A percentile compares a stretch with the other conserved stretches of the same genome.
phyloP scores from a whole-genome alignment of 1,284 basidiomycete species.

The Peniophora sp. region DNA sequence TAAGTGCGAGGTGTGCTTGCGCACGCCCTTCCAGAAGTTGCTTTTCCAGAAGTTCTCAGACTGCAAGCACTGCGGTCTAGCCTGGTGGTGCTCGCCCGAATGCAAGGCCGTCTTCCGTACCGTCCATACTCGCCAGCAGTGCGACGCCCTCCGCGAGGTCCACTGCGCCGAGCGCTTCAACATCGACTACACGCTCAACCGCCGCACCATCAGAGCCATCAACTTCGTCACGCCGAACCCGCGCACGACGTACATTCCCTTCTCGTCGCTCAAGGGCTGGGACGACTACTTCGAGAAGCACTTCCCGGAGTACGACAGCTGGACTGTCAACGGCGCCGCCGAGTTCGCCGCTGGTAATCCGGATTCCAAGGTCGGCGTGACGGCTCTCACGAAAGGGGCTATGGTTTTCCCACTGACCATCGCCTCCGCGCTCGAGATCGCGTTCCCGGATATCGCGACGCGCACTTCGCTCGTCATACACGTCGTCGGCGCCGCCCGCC shows the following conservation, averaged over 20 bases:
- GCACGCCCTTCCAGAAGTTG: constrained; percentile 5
- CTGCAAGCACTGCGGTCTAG: constrained; percentile 2
- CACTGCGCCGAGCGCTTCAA: constrained; percentile 2
- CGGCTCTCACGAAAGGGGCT: not conserved
- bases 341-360: not conserved
- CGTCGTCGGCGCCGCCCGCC: constrained; percentile 8
- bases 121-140: constrained; percentile 1
- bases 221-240: not conserved
- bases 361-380: not conserved
- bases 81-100: constrained; percentile 6
- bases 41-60: not conserved
- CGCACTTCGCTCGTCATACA: constrained; percentile 9
- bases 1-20: constrained; percentile 7
- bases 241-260: constrained; percentile 3
- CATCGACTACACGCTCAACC: constrained; percentile 5
- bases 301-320: not conserved
- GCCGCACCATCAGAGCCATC: not conserved
- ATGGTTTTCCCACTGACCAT: constrained; percentile 4
- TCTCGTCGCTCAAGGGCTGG: constrained; percentile 9
- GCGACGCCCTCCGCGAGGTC: constrained; percentile 1
- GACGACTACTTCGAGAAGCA: constrained; percentile 5
- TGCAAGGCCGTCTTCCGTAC: constrained; percentile 2
- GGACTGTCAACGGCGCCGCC: not conserved
- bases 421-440: constrained; percentile 8
- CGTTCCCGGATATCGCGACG: constrained; percentile 2